Evolutionary conservation across 805 yeast genomes (phyloP), one percentile per base, ranked within the genome.

Genomic region (Starmerella sirachaensis): DNA sequence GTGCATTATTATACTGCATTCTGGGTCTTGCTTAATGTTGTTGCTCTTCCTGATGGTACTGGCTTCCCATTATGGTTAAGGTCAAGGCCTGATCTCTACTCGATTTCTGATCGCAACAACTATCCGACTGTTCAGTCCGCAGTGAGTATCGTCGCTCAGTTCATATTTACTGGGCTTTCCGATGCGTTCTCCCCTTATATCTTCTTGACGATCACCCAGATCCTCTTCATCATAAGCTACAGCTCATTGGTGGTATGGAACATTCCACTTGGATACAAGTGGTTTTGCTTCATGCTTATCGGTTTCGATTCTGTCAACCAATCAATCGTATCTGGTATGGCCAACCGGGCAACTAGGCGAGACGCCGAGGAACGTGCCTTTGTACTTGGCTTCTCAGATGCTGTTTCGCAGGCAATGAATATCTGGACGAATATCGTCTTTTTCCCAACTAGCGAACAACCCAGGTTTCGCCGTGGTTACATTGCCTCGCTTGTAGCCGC

Each of bases 351-450:
- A 2, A 53, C 61, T 29, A 42, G 57, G 5, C 33, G 52, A 12
- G 59, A 56, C 29, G 54, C 58, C 10, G 59, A 59, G 31, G 61
- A 58, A 43, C 48, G 62, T 6, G 62, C 62, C 1, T 46, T 58
- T 31, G 57, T 58, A 8, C 44, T 56, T 24, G 62, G 59, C 2
- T 54, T 44, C 34, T 53, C 58, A 31, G 60, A 58, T 36, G 59
- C 61, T 9, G 52, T 58, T 4, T 65, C 69, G 7, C 67, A 65
- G 38, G 66, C 67, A 8, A 61, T 64, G 54, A 65, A 64, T 37
- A 60, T 65, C 34, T 65, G 69, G 64, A 64, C 69, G 10, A 65
- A 63, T 41, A 62, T 65, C 38, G 69, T 54, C 3, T 62, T 63
- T 40, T 65, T 53, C 43, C 68, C 69, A 7, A 64, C 69, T 0